Evolutionary conservation across 495 filamentous ascomycete genomes (phyloP).

Genomic region (Mycothermus thermophilus): DNA sequence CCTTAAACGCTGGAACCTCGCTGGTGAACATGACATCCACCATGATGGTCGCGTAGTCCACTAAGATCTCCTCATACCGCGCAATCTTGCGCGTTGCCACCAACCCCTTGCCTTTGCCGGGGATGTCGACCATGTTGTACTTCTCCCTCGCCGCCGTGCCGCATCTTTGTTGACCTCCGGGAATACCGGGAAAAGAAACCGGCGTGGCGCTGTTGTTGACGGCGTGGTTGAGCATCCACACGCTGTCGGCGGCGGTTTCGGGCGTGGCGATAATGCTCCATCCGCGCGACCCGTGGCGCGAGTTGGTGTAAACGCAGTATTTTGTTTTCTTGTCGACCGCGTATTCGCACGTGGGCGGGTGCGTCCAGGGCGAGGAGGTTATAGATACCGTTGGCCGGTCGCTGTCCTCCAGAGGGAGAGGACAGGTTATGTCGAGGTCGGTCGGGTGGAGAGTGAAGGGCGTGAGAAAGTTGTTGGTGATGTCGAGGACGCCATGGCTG

Average conservation of each 20-base stretch:
- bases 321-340: constrained; percentile 6
- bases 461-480: too few relatives aligned
- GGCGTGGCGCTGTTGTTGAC: too few relatives aligned
- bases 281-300: constrained; percentile 21
- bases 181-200: too few relatives aligned
- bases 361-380: constrained; percentile 28
- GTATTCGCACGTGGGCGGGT: constrained; percentile 19
- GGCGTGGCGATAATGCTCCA: constrained; percentile 25
- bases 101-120: constrained; percentile 26
- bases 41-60: constrained; percentile 24
- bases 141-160: too few relatives aligned
- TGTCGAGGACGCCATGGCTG: too few relatives aligned
- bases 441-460: too few relatives aligned
- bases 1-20: constrained; percentile 13
- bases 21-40: constrained; percentile 24
- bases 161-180: too few relatives aligned
- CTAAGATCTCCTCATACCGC: constrained; percentile 21
- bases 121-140: constrained; percentile 22
- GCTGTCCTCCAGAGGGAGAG: constrained; percentile 12
- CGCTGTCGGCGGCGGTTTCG: constrained; percentile 16
- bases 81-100: constrained; percentile 21
- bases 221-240: too few relatives aligned
- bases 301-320: constrained; percentile 28
- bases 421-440: constrained; percentile 9
- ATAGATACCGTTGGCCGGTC: too few relatives aligned